A percentile compares a stretch with the other conserved stretches of the same genome.
These are phyloP conservation scores for Dendrobium catenatum DNA, from an alignment of 106 monocot species.

Conservation along the genomic window DNA sequence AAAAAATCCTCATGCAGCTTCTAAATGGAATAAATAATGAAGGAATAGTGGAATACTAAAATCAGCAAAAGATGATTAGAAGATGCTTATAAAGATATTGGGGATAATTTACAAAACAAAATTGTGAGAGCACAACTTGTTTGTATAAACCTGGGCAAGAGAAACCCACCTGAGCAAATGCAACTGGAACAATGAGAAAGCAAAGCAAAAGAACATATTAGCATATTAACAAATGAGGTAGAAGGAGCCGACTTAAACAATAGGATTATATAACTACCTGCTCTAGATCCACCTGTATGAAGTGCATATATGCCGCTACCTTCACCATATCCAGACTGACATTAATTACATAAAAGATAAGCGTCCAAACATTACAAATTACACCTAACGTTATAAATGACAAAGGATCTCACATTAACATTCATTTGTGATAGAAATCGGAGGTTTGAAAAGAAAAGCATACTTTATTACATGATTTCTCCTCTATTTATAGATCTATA, in stretches of 20 bases:
- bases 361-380: background rate
- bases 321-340: constrained; percentile 15
- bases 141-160: background rate
- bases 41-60: background rate
- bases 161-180: constrained; percentile 8
- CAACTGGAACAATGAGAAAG: background rate
- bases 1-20: background rate
- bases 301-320: constrained; percentile 9
- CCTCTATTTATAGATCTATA: too few species aligned
- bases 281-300: constrained; percentile 6
- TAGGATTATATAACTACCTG: background rate
- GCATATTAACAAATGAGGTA: background rate
- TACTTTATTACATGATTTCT: too few species aligned
- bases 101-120: background rate
- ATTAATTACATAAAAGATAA: background rate
- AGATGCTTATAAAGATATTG: background rate
- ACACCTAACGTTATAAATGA: background rate
- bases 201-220: background rate
- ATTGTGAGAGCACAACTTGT: background rate
- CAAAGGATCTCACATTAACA: background rate
- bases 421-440: too few species aligned
- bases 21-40: background rate
- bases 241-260: background rate
- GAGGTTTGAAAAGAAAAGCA: too few species aligned
- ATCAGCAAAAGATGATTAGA: background rate